Evolutionary conservation across 164 flowering plant genomes (phyloP).

Genomic region (Vitis labrusca): DNA sequence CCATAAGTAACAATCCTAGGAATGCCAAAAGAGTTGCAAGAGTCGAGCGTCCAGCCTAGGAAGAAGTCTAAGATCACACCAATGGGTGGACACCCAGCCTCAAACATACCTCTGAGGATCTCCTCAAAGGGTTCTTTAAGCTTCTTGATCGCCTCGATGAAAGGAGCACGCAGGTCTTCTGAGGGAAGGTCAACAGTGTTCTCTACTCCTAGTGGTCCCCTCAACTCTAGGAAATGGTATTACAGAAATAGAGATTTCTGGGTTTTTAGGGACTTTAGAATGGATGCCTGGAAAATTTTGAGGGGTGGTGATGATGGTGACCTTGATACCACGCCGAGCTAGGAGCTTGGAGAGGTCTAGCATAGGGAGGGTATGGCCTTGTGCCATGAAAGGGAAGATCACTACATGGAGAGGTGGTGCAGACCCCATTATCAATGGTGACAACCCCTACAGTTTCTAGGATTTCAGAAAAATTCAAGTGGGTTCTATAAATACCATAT

Average conservation of each 20-base stretch:
- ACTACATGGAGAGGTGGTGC: slow-evolving; percentile 15
- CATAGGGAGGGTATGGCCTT: slow-evolving; percentile 41
- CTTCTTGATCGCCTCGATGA: background rate
- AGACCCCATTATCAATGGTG: background rate
- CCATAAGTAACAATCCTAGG: slow-evolving; percentile 40
- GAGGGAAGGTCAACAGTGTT: slow-evolving; percentile 35
- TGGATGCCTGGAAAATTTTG: slow-evolving; percentile 20
- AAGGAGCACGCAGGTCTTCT: slow-evolving; percentile 4
- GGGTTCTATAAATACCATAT: too few relatives aligned
- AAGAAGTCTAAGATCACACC: slow-evolving; percentile 42
- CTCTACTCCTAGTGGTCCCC: slow-evolving; percentile 29
- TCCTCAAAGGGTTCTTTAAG: slow-evolving; percentile 26
- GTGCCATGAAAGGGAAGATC: slow-evolving; percentile 45
- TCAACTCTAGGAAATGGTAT: slow-evolving; percentile 24
- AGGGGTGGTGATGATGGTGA: slow-evolving; percentile 42
- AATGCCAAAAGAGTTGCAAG: slow-evolving; percentile 22
- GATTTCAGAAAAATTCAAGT: too few relatives aligned
- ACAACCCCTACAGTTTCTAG: too few relatives aligned
- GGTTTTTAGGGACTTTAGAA: background rate
- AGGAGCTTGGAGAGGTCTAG: slow-evolving; percentile 33
- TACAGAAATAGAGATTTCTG: background rate
- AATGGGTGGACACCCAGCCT: slow-evolving; percentile 19
- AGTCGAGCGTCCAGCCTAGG: slow-evolving; percentile 30
- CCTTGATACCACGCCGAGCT: slow-evolving; percentile 11
- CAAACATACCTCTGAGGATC: slow-evolving; percentile 16